A percentile compares a stretch with the other conserved stretches of the same genome.
Conservation (phyloP, 148 eudicot species). For the Rhododendron henanense region DNA sequence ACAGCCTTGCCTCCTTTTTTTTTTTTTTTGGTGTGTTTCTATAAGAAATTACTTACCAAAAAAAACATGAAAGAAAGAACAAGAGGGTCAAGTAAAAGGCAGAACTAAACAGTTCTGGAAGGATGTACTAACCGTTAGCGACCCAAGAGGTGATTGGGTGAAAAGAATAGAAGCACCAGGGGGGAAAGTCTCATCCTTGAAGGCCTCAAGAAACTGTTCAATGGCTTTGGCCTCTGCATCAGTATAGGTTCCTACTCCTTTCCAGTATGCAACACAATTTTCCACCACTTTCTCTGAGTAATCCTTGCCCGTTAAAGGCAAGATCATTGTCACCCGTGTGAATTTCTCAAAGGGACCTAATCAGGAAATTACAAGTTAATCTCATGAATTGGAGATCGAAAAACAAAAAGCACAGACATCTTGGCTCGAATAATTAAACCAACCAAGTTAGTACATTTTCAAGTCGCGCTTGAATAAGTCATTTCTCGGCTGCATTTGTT, state of each 20-base stretch:
- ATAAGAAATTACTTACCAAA: neutral
- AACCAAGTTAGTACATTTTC: neutral
- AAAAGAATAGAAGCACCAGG: slow-evolving; percentile 76
- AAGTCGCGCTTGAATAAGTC: neutral
- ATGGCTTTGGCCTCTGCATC: slow-evolving; percentile 64
- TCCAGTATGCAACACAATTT: slow-evolving; percentile 66
- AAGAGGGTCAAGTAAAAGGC: too few relatives aligned
- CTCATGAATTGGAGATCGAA: neutral
- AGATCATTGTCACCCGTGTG: slow-evolving; percentile 57
- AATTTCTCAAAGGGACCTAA: slow-evolving; percentile 80
- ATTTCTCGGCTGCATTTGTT: neutral
- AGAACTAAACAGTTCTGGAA: neutral
- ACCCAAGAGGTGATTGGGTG: slow-evolving; percentile 58
- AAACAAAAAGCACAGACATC: neutral
- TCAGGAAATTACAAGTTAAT: neutral
- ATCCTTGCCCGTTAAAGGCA: slow-evolving; percentile 72
- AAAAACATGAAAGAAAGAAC: neutral
- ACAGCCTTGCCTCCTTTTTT: neutral
- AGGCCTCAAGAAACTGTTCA: slow-evolving; percentile 52
- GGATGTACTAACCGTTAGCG: slow-evolving; percentile 39
- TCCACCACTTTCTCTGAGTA: slow-evolving; percentile 78
- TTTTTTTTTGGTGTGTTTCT: neutral
- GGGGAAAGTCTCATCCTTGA: slow-evolving; percentile 58
- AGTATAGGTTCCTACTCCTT: slow-evolving; percentile 54
- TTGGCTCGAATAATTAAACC: neutral